Evolutionary conservation across 108 stramenopile genomes (phyloP).

Genomic region (Discostella stelligeroides): DNA sequence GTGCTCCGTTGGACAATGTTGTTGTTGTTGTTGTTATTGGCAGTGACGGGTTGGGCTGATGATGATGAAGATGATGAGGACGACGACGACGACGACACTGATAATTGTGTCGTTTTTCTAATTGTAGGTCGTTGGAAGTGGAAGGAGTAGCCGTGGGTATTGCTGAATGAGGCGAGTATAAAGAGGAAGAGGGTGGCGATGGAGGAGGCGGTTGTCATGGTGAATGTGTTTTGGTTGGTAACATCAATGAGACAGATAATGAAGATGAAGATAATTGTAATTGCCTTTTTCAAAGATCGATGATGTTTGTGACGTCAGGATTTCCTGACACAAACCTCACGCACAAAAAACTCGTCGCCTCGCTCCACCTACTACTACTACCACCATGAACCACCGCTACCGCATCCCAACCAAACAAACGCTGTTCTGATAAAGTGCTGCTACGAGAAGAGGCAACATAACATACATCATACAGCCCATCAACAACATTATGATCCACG

Average conservation of each 20-base stretch:
- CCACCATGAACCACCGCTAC: too few relatives aligned
- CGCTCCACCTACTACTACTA: too few relatives aligned
- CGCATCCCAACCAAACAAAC: too few relatives aligned
- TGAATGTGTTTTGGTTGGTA: background rate
- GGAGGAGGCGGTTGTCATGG: conserved; percentile 16
- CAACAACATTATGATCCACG: too few relatives aligned
- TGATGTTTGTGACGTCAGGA: too few relatives aligned
- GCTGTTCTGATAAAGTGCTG: too few relatives aligned
- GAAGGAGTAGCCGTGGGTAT: conserved; percentile 5
- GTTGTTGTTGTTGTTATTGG: background rate
- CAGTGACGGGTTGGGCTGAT: background rate
- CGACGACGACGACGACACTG: background rate
- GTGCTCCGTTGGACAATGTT: conserved; percentile 16
- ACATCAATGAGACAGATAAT: background rate
- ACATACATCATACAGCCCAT: too few relatives aligned
- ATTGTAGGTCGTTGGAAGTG: background rate
- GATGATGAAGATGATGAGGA: background rate
- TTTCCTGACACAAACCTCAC: too few relatives aligned
- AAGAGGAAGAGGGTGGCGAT: conserved; percentile 16
- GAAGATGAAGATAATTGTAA: too few relatives aligned
- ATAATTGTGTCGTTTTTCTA: conserved; percentile 1
- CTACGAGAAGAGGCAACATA: too few relatives aligned
- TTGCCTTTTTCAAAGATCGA: too few relatives aligned
- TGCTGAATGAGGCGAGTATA: conserved; percentile 20
- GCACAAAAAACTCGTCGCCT: too few relatives aligned